Percentiles rank a stretch among this genome's conserved stretches.
These are phyloP conservation scores for Massospora cicadina DNA, from an alignment of 371 early-diverging fungal genomes.

Conservation along the genomic window DNA sequence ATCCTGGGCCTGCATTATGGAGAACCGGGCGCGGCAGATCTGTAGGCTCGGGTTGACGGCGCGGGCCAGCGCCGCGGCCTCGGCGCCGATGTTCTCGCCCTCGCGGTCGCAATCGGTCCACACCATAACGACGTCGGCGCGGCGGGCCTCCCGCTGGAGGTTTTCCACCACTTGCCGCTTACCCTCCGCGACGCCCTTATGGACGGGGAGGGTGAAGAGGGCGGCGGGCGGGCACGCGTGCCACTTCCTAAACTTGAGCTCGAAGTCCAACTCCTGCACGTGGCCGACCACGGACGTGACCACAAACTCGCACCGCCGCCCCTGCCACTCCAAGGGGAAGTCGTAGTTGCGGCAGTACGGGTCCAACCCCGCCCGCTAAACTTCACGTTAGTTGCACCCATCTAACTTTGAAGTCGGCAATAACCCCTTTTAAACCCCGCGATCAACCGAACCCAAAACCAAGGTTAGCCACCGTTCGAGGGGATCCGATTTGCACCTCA, in stretches of 20 bases:
- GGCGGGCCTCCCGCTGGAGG: slow-evolving; percentile 35
- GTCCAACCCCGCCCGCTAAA: slow-evolving; percentile 21
- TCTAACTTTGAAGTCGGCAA: too few species aligned
- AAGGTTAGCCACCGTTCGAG: too few species aligned
- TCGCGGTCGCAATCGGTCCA: slow-evolving; percentile 99
- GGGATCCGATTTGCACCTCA: too few species aligned
- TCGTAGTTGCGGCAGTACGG: slow-evolving; percentile 60
- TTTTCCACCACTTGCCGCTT: slow-evolving; percentile 37
- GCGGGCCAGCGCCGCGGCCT: slow-evolving; percentile 56
- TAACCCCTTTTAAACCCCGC: too few species aligned
- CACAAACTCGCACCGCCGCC: slow-evolving; percentile 19
- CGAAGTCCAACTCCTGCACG: slow-evolving; percentile 45
- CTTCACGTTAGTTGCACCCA: slow-evolving; percentile 21
- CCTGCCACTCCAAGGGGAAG: slow-evolving; percentile 21
- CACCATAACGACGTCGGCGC: slow-evolving; percentile 61
- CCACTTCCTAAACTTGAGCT: slow-evolving; percentile 38
- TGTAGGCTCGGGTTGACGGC: slow-evolving; percentile 35
- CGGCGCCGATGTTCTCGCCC: slow-evolving; percentile 95
- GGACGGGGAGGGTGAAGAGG: slow-evolving; percentile 45
- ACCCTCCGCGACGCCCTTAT: slow-evolving; percentile 18
- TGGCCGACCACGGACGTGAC: slow-evolving; percentile 86
- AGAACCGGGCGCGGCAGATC: slow-evolving; percentile 64
- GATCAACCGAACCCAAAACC: too few species aligned
- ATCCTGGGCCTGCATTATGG: slow-evolving; percentile 56
- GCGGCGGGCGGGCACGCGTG: slow-evolving; percentile 23